phyloP scores from a whole-genome alignment of 2,329 filamentous ascomycete species.

The Stachybotrys chlorohalonatus region DNA sequence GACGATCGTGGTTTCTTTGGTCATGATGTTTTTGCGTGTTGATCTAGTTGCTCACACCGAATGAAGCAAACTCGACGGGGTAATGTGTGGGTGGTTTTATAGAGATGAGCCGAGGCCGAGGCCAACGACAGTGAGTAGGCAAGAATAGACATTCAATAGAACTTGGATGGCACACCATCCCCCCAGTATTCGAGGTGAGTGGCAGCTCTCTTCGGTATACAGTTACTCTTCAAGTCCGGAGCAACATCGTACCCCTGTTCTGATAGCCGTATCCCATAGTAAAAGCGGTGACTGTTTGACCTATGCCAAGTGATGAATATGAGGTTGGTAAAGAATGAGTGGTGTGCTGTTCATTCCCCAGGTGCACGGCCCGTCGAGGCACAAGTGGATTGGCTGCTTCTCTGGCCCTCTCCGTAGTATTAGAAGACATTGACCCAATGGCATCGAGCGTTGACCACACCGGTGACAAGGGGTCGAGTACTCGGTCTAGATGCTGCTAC shows the following conservation, averaged over 20 bases:
- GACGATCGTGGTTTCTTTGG: slow-evolving; percentile 9
- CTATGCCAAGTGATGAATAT: not conserved
- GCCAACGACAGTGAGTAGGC: not conserved
- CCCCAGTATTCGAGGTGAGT: not conserved
- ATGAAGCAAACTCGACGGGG: slow-evolving; percentile 10
- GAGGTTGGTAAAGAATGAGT: not conserved
- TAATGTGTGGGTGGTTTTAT: not conserved
- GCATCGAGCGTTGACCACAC: not conserved
- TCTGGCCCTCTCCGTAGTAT: not conserved
- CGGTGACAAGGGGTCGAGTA: not conserved
- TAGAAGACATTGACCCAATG: not conserved
- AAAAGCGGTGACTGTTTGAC: not conserved
- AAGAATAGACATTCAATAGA: not conserved
- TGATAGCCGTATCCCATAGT: not conserved
- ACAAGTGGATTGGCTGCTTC: not conserved
- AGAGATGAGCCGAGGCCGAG: not conserved
- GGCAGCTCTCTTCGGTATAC: no score
- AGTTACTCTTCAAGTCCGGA: no score
- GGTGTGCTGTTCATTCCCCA: not conserved
- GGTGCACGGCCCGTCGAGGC: not conserved
- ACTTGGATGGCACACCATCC: not conserved
- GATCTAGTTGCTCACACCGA: slow-evolving; percentile 13
- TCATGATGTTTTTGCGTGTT: slow-evolving; percentile 10
- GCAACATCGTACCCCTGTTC: not conserved
- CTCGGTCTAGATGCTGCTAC: not conserved